Percentiles rank a stretch among this genome's conserved stretches.
phyloP scores from a whole-genome alignment of 805 yeast species.

The Maudiozyma turicensis region DNA sequence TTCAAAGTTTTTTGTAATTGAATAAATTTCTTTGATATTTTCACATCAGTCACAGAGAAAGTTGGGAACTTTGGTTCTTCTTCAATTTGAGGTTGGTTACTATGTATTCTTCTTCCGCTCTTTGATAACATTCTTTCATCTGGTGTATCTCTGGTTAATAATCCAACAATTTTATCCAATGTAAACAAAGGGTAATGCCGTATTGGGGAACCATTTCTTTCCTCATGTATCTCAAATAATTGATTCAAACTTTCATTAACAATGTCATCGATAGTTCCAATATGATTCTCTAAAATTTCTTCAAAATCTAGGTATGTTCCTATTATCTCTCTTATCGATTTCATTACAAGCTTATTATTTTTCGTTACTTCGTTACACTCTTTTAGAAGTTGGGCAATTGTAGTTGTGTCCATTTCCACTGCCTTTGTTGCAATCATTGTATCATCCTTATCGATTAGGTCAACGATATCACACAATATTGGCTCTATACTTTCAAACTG shows the following conservation, averaged over 20 bases:
- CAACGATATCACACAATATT: constrained; percentile 28
- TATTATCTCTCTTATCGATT: constrained; percentile 26
- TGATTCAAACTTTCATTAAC: constrained; percentile 30
- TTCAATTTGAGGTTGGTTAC: not conserved
- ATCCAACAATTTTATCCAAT: constrained; percentile 27
- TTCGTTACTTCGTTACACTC: constrained; percentile 24
- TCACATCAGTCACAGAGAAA: constrained; percentile 31
- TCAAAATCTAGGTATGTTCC: constrained; percentile 36
- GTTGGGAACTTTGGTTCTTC: constrained; percentile 30
- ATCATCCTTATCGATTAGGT: constrained; percentile 25
- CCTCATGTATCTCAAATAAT: constrained; percentile 32
- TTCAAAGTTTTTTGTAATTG: constrained; percentile 34
- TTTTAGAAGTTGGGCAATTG: constrained; percentile 27
- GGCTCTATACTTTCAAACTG: constrained; percentile 30
- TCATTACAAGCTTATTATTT: constrained; percentile 21
- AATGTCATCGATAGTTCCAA: constrained; percentile 35
- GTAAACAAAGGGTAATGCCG: constrained; percentile 33
- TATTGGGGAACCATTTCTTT: constrained; percentile 33
- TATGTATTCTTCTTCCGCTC: not conserved
- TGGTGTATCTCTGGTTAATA: constrained; percentile 21
- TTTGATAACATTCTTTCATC: not conserved
- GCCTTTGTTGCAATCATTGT: not conserved
- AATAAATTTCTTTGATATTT: constrained; percentile 34
- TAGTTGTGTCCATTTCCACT: constrained; percentile 3
- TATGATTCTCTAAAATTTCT: constrained; percentile 34